Evolutionary conservation across 2,329 filamentous ascomycete genomes (phyloP), one percentile per base, ranked within the genome.

Genomic region (Orbilia quercus): DNA sequence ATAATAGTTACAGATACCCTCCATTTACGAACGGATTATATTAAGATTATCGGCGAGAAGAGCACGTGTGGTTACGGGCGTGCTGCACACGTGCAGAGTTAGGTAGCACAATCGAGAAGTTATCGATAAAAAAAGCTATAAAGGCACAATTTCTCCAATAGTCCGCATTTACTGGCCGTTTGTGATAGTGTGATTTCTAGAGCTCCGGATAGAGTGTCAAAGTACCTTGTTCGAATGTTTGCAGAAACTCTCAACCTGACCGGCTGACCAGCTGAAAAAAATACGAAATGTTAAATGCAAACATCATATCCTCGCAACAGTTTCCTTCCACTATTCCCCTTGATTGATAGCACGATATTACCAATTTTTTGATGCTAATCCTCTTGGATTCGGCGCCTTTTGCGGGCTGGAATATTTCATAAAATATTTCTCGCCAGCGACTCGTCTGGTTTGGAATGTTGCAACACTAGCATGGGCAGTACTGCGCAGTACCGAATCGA

Each of bases 301-400:
- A 31, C 28, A 31, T 31, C 28, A 5, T 31, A 31, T 31, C 9
- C 28, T 9, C n/a, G n/a, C n/a, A n/a, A n/a, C n/a, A n/a, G n/a
- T n/a, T n/a, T n/a, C n/a, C n/a, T n/a, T n/a, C n/a, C 9, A 9
- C 9, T 31, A 31, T 31, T 31, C 28, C 4, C 9, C 28, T 31
- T 31, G 28, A 20, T 20, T 3, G 42, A 6, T 5, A 45, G 28
- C 28, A 31, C 28, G 4, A 31, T 5, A 31, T 31, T 31, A 31
- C 28, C 9, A 31, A 31, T 31, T 5, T 31, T n/a, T 31, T 31
- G 28, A 9, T 31, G 18, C 18, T 23, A 12, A 42, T 58, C 62
- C 51, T 66, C 45, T 42, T 40, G 51, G 50, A 58, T 28, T 34
- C 62, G 62, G 62, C 62, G 51, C 51, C 25, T 66, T 66, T 28